These are phyloP conservation scores for Begonia peltatifolia DNA, from an alignment of 306 rosid genomes.

Conservation along the genomic window DNA sequence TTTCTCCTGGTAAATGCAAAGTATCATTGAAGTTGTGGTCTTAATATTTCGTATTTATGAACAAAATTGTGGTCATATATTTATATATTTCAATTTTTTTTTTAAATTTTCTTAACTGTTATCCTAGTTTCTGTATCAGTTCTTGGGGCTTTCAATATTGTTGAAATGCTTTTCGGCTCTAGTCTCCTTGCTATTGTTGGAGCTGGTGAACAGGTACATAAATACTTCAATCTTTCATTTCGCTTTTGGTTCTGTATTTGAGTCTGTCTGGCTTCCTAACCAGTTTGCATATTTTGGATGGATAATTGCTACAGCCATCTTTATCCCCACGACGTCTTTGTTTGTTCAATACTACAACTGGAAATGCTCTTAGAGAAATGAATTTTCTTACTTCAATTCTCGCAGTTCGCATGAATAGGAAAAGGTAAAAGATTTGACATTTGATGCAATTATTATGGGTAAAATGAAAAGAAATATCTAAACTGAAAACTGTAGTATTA, in stretches of 20 bases:
- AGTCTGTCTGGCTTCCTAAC: constrained; percentile 4
- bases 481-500: too few relatives aligned
- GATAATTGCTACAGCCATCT: constrained; percentile 49
- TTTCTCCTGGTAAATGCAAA: too few relatives aligned
- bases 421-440: constrained; percentile 31
- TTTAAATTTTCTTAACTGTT: too few relatives aligned
- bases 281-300: constrained; percentile 7
- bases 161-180: constrained; percentile 79
- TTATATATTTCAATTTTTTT: too few relatives aligned
- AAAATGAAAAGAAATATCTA: too few relatives aligned
- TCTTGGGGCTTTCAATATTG: constrained; percentile 67
- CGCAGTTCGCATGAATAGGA: constrained; percentile 73
- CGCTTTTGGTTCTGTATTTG: neutral
- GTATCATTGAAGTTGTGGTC: too few relatives aligned
- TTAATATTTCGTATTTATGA: too few relatives aligned
- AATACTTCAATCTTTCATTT: constrained; percentile 1
- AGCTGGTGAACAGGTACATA: constrained; percentile 81
- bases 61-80: too few relatives aligned
- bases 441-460: too few relatives aligned
- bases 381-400: constrained; percentile 86
- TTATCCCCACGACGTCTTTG: constrained; percentile 94
- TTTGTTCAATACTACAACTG: constrained; percentile 65
- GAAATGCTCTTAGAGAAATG: constrained; percentile 59
- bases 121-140: constrained; percentile 7
- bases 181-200: constrained; percentile 96